Evolutionary conservation across 148 eudicot genomes (phyloP).

Genomic region (Beta vulgaris): DNA sequence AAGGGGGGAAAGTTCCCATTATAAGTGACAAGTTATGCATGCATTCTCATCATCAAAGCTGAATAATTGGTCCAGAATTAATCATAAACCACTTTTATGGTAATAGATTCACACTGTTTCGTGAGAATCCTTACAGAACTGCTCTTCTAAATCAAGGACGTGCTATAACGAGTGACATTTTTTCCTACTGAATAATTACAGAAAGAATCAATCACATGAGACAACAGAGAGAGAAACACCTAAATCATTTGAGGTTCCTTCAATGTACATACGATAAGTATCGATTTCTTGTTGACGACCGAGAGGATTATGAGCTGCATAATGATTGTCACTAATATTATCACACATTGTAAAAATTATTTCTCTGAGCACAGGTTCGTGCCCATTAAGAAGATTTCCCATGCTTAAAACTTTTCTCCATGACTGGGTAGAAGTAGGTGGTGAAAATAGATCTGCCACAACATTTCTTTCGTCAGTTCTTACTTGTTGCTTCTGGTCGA

Average conservation of each 20-base stretch:
- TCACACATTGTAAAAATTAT: conserved; percentile 66
- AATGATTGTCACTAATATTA: conserved; percentile 52
- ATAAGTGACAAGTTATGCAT: background rate
- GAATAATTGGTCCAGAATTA: background rate
- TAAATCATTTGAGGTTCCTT: conserved; percentile 81
- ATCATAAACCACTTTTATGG: background rate
- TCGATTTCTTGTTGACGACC: conserved; percentile 50
- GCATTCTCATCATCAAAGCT: background rate
- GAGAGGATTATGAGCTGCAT: conserved; percentile 41
- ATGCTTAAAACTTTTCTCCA: conserved; percentile 95
- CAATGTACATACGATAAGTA: conserved; percentile 84
- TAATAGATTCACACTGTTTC: no score
- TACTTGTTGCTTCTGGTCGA: conserved; percentile 50
- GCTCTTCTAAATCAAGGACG: background rate
- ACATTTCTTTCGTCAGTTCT: conserved; percentile 52
- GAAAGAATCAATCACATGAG: conserved; percentile 59
- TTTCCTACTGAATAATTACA: background rate
- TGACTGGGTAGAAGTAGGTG: conserved; percentile 79
- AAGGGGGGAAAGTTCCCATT: no score
- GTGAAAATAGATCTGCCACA: conserved; percentile 59
- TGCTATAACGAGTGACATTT: background rate
- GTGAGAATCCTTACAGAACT: background rate
- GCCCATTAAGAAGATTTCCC: conserved; percentile 95
- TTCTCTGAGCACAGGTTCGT: conserved; percentile 79
- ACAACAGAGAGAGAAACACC: conserved; percentile 77